Conservation (phyloP, 148 eudicot species). For the Vaccinium vitisidaea region DNA sequence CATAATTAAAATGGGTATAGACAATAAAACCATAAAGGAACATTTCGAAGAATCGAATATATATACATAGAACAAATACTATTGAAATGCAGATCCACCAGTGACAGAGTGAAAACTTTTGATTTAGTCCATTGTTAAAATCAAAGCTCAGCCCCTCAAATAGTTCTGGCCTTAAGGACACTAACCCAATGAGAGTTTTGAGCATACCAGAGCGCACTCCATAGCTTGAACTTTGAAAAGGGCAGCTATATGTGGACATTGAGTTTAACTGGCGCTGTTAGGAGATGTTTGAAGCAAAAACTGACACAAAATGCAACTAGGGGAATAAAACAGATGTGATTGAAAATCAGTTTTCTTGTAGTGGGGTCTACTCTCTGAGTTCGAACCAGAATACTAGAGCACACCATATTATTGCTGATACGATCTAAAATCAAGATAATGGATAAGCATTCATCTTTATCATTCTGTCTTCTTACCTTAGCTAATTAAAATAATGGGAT, state of each 20-base stretch:
- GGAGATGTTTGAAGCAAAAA: no score
- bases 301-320: no score
- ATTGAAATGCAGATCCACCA: constrained; percentile 11
- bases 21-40: not conserved
- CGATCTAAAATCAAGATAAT: not conserved
- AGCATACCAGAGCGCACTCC: no score
- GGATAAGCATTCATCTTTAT: not conserved
- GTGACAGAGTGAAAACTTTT: constrained; percentile 60
- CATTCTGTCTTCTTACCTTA: not conserved
- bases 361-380: no score
- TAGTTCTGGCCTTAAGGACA: constrained; percentile 82
- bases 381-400: not conserved
- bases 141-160: constrained; percentile 91
- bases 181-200: constrained; percentile 27
- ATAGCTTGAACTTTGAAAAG: no score
- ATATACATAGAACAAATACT: not conserved
- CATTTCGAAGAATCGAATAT: not conserved
- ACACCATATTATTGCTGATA: not conserved
- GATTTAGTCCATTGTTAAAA: constrained; percentile 73
- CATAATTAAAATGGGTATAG: not conserved
- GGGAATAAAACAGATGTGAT: no score
- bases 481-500: not conserved
- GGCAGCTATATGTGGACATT: no score
- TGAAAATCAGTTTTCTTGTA: no score
- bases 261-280: no score